Evolutionary conservation across 2,329 filamentous ascomycete genomes (phyloP), one percentile per base, ranked within the genome.

Genomic region (Fusarium pseudoanthophilum): DNA sequence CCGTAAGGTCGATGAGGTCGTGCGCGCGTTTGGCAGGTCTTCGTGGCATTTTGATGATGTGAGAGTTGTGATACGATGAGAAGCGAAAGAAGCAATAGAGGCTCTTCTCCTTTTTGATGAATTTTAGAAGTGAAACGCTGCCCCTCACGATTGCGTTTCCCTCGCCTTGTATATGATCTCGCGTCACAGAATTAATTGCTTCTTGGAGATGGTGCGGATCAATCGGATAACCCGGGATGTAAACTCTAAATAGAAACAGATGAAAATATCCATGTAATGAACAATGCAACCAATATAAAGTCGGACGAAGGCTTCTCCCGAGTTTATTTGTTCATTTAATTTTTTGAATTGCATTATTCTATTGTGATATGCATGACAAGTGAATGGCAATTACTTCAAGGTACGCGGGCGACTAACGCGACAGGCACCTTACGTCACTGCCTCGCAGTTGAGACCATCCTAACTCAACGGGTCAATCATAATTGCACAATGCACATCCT

Each of bases 1-100:
- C 81, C 15, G 83, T 84, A 20, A 87, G 79, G 74, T 87, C 85
- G 65, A 86, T 77, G 42, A 82, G 76, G 36, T 82, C 79, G 53
- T 70, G 73, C 15, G 71, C 49, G 24, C 86, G 83, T 77, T 87
- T 87, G 21, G 34, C 53, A 18, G 46, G 26, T 57, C 56, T 72
- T 26, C 13, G 30, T 18, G 72, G 69, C 77, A 78, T 78, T 42
- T 24, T 65, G 53, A 32, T 21, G 55, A 42, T 42, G 48, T 30
- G 21, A 32, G 43, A 24, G 11, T 30, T 24, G 42, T 16, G 4
- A 15, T 28, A 21, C 37, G 15, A 52, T n/a, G 24, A 20, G 13
- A 39, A 30, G n/a, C 11, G 10, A 14, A n/a, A 49, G 28, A 24
- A 45, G 26, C 15, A 32, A n/a, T 9, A 32, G 32, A 61, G 26